phyloP scores from a whole-genome alignment of 768 basidiomycete genomes.

The Hypholoma fasciculare region DNA sequence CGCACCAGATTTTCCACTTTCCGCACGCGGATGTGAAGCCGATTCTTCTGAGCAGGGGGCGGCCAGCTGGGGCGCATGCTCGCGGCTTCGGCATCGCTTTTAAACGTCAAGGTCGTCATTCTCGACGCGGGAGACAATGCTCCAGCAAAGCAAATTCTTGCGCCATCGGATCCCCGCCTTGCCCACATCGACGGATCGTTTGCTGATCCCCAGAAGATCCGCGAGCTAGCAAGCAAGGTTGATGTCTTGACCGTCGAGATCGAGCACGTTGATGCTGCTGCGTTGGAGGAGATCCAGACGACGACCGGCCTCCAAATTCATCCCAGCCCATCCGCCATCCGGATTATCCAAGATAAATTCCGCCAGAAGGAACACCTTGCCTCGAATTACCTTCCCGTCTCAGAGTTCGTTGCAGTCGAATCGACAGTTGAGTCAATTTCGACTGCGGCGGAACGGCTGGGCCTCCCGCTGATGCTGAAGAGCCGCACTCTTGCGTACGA shows the following conservation, averaged over 20 bases:
- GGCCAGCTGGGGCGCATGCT: constrained; percentile 99
- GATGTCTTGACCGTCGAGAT: constrained; percentile 95
- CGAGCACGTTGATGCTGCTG: constrained; percentile 86
- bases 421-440: constrained; percentile 50
- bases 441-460: constrained; percentile 56
- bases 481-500: constrained; percentile 95
- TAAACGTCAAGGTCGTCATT: constrained; percentile 81
- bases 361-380: constrained; percentile 75
- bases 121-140: constrained; percentile 79
- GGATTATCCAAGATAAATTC: constrained; percentile 87
- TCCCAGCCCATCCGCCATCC: constrained; percentile 81
- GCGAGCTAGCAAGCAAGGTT: constrained; percentile 73
- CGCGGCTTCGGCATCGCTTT: constrained; percentile 81
- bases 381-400: constrained; percentile 59
- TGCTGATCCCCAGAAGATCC: constrained; percentile 75
- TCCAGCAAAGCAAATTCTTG: constrained; percentile 88
- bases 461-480: constrained; percentile 94
- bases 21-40: constrained; percentile 8
- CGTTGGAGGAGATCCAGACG: constrained; percentile 62
- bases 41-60: constrained; percentile 61
- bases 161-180: constrained; percentile 45
- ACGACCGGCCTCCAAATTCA: constrained; percentile 49
- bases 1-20: constrained; percentile 8
- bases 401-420: constrained; percentile 59
- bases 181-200: constrained; percentile 90